phyloP scores from a whole-genome alignment of 441 rosid species.

The Populus hybrid region DNA sequence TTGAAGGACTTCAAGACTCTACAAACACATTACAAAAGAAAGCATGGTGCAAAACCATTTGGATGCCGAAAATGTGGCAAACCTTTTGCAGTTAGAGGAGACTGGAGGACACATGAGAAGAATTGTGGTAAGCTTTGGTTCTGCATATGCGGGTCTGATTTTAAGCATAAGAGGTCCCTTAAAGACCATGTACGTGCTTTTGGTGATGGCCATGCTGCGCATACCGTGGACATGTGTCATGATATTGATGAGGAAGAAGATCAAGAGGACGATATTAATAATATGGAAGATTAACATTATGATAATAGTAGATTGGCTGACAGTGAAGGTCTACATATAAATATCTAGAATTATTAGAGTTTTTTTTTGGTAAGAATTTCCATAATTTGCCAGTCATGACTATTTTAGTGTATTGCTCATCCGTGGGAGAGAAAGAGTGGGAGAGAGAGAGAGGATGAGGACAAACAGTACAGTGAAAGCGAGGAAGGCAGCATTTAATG shows the following conservation, averaged over 20 bases:
- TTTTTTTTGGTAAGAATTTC: conserved; percentile 2
- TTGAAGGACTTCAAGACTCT: conserved; percentile 89
- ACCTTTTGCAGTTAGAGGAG: conserved; percentile 82
- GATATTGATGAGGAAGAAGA: conserved; percentile 38
- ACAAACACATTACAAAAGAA: conserved; percentile 85
- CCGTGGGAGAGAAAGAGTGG: conserved; percentile 1
- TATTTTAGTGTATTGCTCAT: neutral
- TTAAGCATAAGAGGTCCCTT: conserved; percentile 89
- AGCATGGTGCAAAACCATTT: conserved; percentile 80
- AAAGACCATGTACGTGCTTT: conserved; percentile 84
- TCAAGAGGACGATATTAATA: conserved; percentile 36
- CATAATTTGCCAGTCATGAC: neutral
- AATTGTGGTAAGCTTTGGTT: conserved; percentile 92
- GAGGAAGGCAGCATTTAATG: conserved; percentile 20
- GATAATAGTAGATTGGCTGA: conserved; percentile 1
- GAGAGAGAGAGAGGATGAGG: conserved; percentile 19
- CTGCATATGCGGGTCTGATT: conserved; percentile 84
- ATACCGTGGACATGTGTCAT: conserved; percentile 35
- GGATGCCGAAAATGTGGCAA: conserved; percentile 75
- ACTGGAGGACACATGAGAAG: conserved; percentile 95
- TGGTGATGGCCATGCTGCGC: conserved; percentile 75
- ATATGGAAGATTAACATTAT: neutral
- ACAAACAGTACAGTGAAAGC: conserved; percentile 24
- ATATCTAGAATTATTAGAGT: conserved; percentile 1
- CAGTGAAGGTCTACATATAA: neutral